Base-by-base conservation (phyloP, 2,329 filamentous ascomycete genomes). In the Colletotrichum cuscutae region DNA sequence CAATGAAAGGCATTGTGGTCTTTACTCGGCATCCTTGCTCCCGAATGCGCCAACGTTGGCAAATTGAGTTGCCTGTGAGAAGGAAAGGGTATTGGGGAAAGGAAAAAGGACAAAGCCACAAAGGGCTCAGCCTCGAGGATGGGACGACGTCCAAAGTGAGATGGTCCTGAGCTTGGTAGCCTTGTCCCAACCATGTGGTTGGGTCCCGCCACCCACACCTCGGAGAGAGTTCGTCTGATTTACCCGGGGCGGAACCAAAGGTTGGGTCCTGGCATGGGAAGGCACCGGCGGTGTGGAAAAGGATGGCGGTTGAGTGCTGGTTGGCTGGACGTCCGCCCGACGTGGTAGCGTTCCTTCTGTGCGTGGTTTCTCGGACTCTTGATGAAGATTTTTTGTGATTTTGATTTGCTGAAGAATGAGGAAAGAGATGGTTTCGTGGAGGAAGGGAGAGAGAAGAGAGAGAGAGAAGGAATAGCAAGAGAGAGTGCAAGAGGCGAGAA, bases 1-100 rank as follows among this genome's bases (percentile, higher is more conserved):
- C 60, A 72, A 72, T 65, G 56, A 60, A 49, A 70, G 65, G 32
- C 65, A 72, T 72, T 70, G 65, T 58, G 66, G 60, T 60, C 54
- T 69, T 65, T 24, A 56, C 53, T 28, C 15, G 53, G 59, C 54
- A 64, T 61, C 26, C 37, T 42, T 56, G 46, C 22, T 61, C 26
- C 32, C 37, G 32, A 32, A 32, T 35, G 69, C 24, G 35, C 30
- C 53, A 52, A 30, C 30, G 52, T 61, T 7, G 66, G 32, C 46
- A 46, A 46, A 24, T 28, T 28, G 35, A 9, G 60, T 26, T 62
- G 58, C 26, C 46, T n/a, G 60, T 26, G 30, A 32, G 30, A 53
- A 46, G 46, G 9, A 28, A 19, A 19, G 22, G 56, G 15, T 15
- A 26, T 24, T 3, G 8, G 11, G n/a, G 32, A 24, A 24, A 11